Percentiles rank a stretch among this genome's conserved stretches.
phyloP scores from a whole-genome alignment of 345 rosid species.

The Nasturtium officinale region DNA sequence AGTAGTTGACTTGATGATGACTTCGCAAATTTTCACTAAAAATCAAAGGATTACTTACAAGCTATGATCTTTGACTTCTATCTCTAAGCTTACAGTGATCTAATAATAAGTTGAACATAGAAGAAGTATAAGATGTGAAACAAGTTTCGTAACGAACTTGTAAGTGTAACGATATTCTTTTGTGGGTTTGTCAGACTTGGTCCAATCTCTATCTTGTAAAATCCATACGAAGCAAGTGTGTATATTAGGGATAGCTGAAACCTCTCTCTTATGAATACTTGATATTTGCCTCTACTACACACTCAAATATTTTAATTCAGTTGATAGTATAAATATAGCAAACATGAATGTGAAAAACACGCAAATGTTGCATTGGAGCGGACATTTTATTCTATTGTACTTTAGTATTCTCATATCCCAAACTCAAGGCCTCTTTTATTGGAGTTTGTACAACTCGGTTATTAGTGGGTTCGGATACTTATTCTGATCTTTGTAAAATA shows the following conservation, averaged over 20 bases:
- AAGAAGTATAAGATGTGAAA: no score
- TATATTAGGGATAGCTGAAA: neutral
- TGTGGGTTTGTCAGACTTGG: no score
- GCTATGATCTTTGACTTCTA: no score
- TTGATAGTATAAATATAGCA: conserved; percentile 2
- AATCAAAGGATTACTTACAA: no score
- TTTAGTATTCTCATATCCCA: conserved; percentile 37
- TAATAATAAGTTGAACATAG: no score
- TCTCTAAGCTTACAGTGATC: no score
- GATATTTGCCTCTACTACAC: neutral
- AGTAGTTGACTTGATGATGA: conserved; percentile 43
- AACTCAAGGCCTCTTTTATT: conserved; percentile 30
- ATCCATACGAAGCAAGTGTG: neutral
- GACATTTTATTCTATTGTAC: conserved; percentile 33
- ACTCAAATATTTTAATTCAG: neutral
- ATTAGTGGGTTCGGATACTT: no score
- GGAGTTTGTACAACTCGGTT: no score
- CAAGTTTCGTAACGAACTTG: no score
- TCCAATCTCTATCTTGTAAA: no score
- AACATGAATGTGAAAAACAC: conserved; percentile 34
- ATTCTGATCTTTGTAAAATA: no score
- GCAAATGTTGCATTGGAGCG: conserved; percentile 29
- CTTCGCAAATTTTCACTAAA: neutral
- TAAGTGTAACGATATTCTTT: no score
- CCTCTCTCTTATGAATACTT: neutral